Base-by-base conservation (phyloP, 2,329 filamentous ascomycete species). In the Fusarium oligoseptatum region DNA sequence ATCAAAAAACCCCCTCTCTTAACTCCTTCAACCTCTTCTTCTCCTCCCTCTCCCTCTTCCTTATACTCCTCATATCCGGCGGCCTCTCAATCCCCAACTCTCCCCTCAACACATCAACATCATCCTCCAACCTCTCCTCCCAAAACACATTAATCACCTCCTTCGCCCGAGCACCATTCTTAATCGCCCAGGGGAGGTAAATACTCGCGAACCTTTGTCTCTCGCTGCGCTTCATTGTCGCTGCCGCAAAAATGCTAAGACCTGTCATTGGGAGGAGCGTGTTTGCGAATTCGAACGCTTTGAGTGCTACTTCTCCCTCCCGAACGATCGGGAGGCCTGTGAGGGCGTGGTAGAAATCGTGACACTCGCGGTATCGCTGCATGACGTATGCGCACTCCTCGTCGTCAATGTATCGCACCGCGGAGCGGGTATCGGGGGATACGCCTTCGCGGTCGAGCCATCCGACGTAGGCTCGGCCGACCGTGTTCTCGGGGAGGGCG, bases 371-470 rank as follows among this genome's bases (percentile, higher is more conserved):
- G 84, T 99, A 99, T 64, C 97, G 91, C 86, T 98, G 97, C 94
- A 99, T 97, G 20, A 98, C 97, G 85, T 98, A 99, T 39, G 97
- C 97, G 82, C 95, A 97, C 84, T 99, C 97, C 77, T 93, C 92
- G 81, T 98, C 92, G 83, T 98, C 95, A 72, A 99, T 95, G 85
- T 97, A 98, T 62, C 94, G 91, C 45, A 99, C 97, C 2, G 84
- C 82, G 45, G 92, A 87, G 55, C 97, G 91, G 8, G 96, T 98
- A 83, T 99, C 97, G 1, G 97, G 97, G 10, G 94, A 94, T 15
- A 99, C 96, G 71, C 94, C 94, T 83, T 99, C 97, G 55, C 94
- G 90, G 83, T 98, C 95, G n/a, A 98, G 88, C 96, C 97, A 99
- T 63, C 87, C 88, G 10, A 92, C 94, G 84, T 98, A 99, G 60